Evolutionary conservation across 2,329 filamentous ascomycete genomes (phyloP).

Genomic region (Epicoccum sorghinum): DNA sequence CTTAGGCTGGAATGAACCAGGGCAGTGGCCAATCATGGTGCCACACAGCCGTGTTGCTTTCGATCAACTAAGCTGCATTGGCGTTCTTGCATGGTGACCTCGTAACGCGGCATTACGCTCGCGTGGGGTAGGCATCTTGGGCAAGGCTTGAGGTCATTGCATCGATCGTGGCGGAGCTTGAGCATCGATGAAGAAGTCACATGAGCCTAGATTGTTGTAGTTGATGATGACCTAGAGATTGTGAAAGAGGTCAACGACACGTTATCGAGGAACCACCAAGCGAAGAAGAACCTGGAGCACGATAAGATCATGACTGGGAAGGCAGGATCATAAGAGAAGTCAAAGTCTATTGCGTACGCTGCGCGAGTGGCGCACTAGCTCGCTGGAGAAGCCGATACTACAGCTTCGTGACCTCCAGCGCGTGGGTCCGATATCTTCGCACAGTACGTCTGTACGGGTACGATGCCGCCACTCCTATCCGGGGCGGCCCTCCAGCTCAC

Average conservation of each 20-base stretch:
- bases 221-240: too few species aligned
- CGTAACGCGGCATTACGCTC: not conserved
- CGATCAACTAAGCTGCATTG: not conserved
- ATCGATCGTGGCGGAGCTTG: not conserved
- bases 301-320: too few species aligned
- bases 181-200: not conserved
- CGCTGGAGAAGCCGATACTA: not conserved
- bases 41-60: not conserved
- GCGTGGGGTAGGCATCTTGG: not conserved
- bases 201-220: not conserved
- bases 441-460: conserved; percentile 38
- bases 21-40: not conserved
- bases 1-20: not conserved
- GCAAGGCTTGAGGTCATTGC: not conserved
- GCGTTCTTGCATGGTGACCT: not conserved
- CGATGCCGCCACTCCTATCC: conserved; percentile 34
- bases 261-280: not conserved
- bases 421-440: conserved; percentile 29
- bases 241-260: too few species aligned
- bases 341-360: too few species aligned
- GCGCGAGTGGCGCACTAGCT: not conserved
- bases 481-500: conserved; percentile 80
- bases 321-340: not conserved
- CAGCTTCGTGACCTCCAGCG: conserved; percentile 1
- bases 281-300: too few species aligned